Evolutionary conservation across 2,329 filamentous ascomycete genomes (phyloP).

Genomic region (Penicillium olsonii): DNA sequence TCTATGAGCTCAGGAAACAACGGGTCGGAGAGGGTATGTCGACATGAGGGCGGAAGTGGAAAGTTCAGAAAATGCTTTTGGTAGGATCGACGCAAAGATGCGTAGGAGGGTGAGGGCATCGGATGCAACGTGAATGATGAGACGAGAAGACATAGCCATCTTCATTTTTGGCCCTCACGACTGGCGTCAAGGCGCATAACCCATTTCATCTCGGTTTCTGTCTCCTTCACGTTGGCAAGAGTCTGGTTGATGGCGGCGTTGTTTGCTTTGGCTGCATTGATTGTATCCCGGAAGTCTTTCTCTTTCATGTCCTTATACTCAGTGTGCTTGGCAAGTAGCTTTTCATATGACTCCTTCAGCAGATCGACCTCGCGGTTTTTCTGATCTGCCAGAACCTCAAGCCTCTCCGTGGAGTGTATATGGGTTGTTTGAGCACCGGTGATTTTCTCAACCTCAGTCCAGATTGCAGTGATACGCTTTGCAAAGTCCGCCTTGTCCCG

Average conservation of each 20-base stretch:
- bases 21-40: not conserved
- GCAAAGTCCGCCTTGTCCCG: slow-evolving; percentile 45
- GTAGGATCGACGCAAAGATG: not conserved
- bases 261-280: slow-evolving; percentile 32
- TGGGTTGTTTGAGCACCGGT: slow-evolving; percentile 39
- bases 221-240: slow-evolving; percentile 43
- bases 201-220: slow-evolving; percentile 51
- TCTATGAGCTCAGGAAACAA: slow-evolving; percentile 9
- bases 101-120: too few species aligned
- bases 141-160: not conserved
- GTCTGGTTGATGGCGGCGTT: slow-evolving; percentile 38
- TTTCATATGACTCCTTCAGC: slow-evolving; percentile 43
- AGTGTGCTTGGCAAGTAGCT: slow-evolving; percentile 41
- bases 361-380: slow-evolving; percentile 47
- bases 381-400: slow-evolving; percentile 49
- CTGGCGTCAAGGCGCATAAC: slow-evolving; percentile 45
- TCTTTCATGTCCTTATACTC: slow-evolving; percentile 47
- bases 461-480: slow-evolving; percentile 40
- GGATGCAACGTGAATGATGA: too few species aligned
- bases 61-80: not conserved
- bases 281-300: slow-evolving; percentile 36
- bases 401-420: slow-evolving; percentile 38
- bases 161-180: slow-evolving; percentile 24
- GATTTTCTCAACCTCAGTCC: slow-evolving; percentile 36
- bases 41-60: not conserved